A percentile compares a stretch with the other conserved stretches of the same genome.
These are phyloP conservation scores for Ophiostoma sp. DNA, from an alignment of 2,329 filamentous ascomycete species.

Conservation along the genomic window DNA sequence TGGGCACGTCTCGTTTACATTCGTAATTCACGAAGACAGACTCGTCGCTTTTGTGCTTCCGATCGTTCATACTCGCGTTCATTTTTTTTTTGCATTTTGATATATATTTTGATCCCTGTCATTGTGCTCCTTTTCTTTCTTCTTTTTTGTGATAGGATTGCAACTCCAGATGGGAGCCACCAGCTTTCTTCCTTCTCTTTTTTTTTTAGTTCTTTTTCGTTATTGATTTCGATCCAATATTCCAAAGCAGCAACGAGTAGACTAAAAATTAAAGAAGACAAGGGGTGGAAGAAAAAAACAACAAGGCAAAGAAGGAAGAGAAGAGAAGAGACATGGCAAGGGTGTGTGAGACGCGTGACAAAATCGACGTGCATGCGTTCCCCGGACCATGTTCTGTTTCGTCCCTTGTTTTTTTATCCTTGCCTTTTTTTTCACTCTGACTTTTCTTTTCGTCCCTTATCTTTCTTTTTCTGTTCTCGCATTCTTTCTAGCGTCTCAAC, in stretches of 20 bases:
- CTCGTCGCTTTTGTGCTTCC: not conserved
- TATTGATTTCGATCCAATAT: not conserved
- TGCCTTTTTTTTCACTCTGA: not conserved
- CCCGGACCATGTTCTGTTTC: conserved; percentile 15
- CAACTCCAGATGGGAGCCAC: not conserved
- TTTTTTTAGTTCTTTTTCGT: not conserved
- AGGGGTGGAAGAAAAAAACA: not conserved
- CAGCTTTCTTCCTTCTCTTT: not conserved
- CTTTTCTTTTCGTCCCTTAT: not conserved
- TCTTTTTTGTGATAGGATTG: not conserved
- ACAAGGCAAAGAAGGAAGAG: not conserved
- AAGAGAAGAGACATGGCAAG: not conserved
- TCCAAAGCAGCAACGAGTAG: not conserved
- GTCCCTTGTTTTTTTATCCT: not conserved
- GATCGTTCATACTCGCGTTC: not conserved
- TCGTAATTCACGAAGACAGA: not conserved
- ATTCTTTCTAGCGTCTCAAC: not conserved
- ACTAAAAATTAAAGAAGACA: not conserved
- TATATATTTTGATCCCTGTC: not conserved
- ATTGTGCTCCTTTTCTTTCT: not conserved
- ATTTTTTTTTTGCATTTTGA: not conserved
- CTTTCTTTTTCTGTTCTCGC: not conserved
- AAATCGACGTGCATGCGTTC: not conserved
- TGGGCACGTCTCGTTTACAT: not conserved
- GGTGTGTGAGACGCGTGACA: conserved; percentile 16